Evolutionary conservation across 2,329 filamentous ascomycete genomes (phyloP), one percentile per base, ranked within the genome.

Genomic region (Xylariaceae sp.): DNA sequence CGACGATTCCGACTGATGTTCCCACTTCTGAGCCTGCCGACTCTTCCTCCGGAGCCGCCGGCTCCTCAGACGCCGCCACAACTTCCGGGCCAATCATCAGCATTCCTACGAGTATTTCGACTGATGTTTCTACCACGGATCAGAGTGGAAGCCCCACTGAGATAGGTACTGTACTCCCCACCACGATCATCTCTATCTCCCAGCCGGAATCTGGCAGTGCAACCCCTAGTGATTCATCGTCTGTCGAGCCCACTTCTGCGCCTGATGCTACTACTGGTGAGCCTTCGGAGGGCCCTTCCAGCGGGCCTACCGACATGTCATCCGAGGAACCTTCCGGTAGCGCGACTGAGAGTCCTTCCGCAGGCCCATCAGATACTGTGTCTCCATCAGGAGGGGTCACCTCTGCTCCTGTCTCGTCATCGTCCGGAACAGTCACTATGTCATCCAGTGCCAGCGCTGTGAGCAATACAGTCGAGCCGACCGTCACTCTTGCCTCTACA

Each of bases 401-500:
- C 22, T 26, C 22, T 6, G 22, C 6, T 26, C 22, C 22, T 26
- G 6, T 11, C 6, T 26, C 22, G 11, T 26, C 22, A 26, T 26
- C 22, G 22, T 26, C 22, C 22, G 22, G 22, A 11, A 26, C 22
- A 26, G 6, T 11, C 6, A 26, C 22, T 12, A 19, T 19, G 12
- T 19, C 17, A 22, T 26, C 22, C 22, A 11, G 11, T 26, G 22
- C 22, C 11, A 6, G 6, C 22, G 11, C 6, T 26, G 29, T 11
- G 15, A 32, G 15, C 26, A 31, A 19, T 16, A 38, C 26, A 3
- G 12, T 30, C 9, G 19, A 15, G 19, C 43, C 43, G 2, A 40
- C 39, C 9, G 32, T 46, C 17, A 38, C 35, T 8, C 38, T 46
- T 3, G 37, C 43, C 4, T 37, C 24, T 9, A 33, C 31, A 11